Evolutionary conservation across 139 green algal species (phyloP).

Genomic region (Chlorella ohadii): DNA sequence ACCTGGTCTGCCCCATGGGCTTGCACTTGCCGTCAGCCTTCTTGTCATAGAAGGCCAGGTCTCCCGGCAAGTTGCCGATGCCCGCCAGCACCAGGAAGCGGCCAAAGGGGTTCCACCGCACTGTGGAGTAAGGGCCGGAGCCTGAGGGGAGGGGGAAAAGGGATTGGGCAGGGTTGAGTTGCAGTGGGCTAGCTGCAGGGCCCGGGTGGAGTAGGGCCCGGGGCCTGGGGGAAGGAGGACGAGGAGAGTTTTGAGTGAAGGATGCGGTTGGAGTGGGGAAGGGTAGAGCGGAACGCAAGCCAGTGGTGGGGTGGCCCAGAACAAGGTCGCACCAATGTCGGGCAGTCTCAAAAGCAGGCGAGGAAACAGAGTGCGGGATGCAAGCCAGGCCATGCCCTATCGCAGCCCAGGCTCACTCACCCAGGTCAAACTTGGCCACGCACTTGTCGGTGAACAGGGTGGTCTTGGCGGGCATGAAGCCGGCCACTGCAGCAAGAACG

Average conservation of each 20-base stretch:
- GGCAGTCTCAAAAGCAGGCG: no score
- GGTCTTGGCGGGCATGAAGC: slow-evolving; percentile 82
- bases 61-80: slow-evolving; percentile 90
- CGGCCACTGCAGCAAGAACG: slow-evolving; percentile 33
- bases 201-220: no score
- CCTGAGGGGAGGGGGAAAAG: neutral
- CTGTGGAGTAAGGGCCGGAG: slow-evolving; percentile 84
- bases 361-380: no score
- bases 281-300: no score
- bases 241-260: no score
- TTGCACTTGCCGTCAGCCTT: slow-evolving; percentile 83
- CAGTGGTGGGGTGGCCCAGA: no score
- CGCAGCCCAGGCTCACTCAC: slow-evolving; percentile 1
- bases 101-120: slow-evolving; percentile 87
- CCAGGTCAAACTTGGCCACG: slow-evolving; percentile 55
- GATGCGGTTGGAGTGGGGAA: no score
- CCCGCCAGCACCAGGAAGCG: slow-evolving; percentile 84
- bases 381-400: no score
- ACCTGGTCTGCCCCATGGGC: slow-evolving; percentile 69
- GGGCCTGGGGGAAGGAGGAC: no score
- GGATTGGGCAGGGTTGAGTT: no score
- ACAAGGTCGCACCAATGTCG: no score
- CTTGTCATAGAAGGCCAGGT: slow-evolving; percentile 91
- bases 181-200: no score
- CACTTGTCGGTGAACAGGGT: slow-evolving; percentile 87